Evolutionary conservation across 2,329 filamentous ascomycete species (phyloP).

Genomic region (Calonectria crousiana): DNA sequence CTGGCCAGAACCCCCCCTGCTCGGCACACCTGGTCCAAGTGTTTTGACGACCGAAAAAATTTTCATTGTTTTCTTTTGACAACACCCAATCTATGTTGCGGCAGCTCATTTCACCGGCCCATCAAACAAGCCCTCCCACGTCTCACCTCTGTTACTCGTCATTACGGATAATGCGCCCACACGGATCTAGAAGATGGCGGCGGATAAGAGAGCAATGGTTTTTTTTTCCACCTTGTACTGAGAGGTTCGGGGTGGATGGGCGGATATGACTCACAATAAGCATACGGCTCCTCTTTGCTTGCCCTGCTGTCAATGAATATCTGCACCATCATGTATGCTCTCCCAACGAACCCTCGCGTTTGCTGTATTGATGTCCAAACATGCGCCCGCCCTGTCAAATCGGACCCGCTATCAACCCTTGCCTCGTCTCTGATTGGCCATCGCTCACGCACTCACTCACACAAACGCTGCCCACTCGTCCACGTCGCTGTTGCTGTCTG

Average conservation of each 20-base stretch:
- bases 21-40: constrained; percentile 35
- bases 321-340: constrained; percentile 38
- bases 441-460: constrained; percentile 31
- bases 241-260: constrained; percentile 32
- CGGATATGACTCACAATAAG: constrained; percentile 43
- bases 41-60: constrained; percentile 25
- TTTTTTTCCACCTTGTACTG: constrained; percentile 1
- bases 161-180: constrained; percentile 4
- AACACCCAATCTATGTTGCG: constrained; percentile 13
- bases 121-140: constrained; percentile 12
- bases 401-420: constrained; percentile 42
- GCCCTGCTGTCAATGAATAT: constrained; percentile 35
- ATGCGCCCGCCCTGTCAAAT: constrained; percentile 43
- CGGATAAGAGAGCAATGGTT: constrained; percentile 8
- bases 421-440: constrained; percentile 45
- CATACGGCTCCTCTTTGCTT: constrained; percentile 28
- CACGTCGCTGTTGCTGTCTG: constrained; percentile 40
- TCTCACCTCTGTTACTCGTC: constrained; percentile 7
- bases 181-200: background rate
- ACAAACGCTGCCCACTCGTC: constrained; percentile 33
- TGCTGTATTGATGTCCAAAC: constrained; percentile 49
- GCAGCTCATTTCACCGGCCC: constrained; percentile 27
- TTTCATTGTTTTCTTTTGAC: constrained; percentile 32
- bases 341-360: constrained; percentile 44
- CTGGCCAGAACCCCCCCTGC: constrained; percentile 22